phyloP scores from a whole-genome alignment of 768 basidiomycete genomes.

The Auriculariales sp. region DNA sequence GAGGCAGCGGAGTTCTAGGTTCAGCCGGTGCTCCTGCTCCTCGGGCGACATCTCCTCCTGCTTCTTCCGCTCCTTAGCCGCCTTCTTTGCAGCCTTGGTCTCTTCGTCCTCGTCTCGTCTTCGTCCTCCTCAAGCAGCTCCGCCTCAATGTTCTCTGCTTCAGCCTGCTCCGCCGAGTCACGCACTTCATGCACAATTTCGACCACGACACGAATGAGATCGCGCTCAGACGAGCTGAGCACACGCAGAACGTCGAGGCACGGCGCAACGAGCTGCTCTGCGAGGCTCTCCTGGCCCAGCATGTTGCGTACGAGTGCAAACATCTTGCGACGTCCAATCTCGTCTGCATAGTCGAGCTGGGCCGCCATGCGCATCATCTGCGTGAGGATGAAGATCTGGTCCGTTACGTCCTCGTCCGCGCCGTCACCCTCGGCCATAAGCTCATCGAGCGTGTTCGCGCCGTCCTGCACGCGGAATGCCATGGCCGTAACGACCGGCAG shows the following conservation, averaged over 20 bases:
- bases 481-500: conserved; percentile 77
- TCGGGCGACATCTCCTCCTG: conserved; percentile 38
- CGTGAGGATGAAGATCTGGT: conserved; percentile 53
- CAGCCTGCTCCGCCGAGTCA: conserved; percentile 26
- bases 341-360: conserved; percentile 80
- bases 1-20: conserved; percentile 62
- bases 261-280: conserved; percentile 48
- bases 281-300: conserved; percentile 57
- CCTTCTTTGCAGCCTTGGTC: conserved; percentile 6
- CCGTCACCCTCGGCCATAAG: conserved; percentile 25
- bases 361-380: conserved; percentile 72
- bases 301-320: conserved; percentile 80
- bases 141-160: conserved; percentile 23
- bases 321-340: conserved; percentile 81
- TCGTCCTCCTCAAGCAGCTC: not conserved
- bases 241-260: conserved; percentile 75
- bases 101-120: not conserved
- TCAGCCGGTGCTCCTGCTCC: conserved; percentile 40
- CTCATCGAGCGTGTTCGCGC: conserved; percentile 52
- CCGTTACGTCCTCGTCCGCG: conserved; percentile 32
- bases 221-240: conserved; percentile 59
- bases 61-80: conserved; percentile 7
- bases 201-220: conserved; percentile 78
- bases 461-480: conserved; percentile 57
- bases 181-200: conserved; percentile 77